Evolutionary conservation across 768 basidiomycete genomes (phyloP).

Genomic region (Phylloporus rhodoxanthus): DNA sequence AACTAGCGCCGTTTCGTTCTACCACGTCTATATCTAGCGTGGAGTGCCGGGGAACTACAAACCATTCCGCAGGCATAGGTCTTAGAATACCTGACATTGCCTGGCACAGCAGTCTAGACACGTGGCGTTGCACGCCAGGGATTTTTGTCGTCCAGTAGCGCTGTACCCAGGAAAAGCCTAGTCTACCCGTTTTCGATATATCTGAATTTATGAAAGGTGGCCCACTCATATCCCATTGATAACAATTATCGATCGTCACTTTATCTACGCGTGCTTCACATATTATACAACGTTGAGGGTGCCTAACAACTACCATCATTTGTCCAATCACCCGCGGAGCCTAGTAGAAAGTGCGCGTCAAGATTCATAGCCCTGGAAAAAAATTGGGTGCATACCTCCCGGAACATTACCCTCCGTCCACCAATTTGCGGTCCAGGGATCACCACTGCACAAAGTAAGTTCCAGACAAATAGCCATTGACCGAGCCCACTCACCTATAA

Average conservation of each 20-base stretch:
- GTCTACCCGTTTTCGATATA: background rate
- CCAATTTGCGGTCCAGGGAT: conserved; percentile 51
- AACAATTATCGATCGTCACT: no score
- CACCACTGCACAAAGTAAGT: conserved; percentile 6
- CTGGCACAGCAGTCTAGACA: background rate
- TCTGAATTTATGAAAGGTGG: background rate
- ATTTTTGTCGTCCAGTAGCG: background rate
- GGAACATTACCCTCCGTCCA: conserved; percentile 57
- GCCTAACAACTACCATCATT: conserved; percentile 48
- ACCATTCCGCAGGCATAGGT: background rate
- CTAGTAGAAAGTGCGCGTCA: conserved; percentile 23
- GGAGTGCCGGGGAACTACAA: background rate
- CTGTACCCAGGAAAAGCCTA: background rate
- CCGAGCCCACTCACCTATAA: conserved; percentile 39
- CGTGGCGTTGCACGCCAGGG: background rate
- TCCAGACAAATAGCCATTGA: background rate
- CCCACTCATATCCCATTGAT: no score
- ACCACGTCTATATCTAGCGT: background rate
- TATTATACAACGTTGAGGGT: background rate
- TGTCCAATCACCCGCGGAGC: conserved; percentile 48
- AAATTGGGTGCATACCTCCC: conserved; percentile 25
- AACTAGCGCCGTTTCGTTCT: background rate
- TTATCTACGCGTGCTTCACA: background rate
- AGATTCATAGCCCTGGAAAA: background rate
- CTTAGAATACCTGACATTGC: background rate